These are phyloP conservation scores for Scheffersomyces parashehatae DNA, from an alignment of 1,139 yeast species.

Conservation along the genomic window DNA sequence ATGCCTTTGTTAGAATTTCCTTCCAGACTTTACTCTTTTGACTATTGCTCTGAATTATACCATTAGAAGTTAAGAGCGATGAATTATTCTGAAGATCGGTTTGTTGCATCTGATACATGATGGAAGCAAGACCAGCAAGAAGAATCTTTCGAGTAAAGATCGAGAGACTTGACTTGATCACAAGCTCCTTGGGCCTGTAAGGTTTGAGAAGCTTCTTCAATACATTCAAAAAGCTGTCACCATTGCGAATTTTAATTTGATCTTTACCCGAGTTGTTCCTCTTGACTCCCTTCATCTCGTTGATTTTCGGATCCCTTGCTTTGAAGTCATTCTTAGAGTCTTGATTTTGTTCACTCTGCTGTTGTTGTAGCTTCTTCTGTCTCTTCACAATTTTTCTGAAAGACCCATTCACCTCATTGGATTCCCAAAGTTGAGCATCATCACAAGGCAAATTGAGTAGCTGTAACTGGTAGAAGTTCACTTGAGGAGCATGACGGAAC, in stretches of 20 bases:
- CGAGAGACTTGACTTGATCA: conserved; percentile 15
- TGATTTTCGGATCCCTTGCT: not conserved
- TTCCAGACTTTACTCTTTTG: conserved; percentile 20
- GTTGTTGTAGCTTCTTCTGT: conserved; percentile 33
- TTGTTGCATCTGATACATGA: conserved; percentile 76
- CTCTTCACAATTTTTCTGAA: conserved; percentile 41
- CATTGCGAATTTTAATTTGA: conserved; percentile 17
- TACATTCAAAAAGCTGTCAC: conserved; percentile 36
- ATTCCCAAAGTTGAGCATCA: conserved; percentile 72
- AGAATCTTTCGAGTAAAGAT: conserved; percentile 64
- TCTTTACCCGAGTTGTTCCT: conserved; percentile 4
- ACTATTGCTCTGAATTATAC: conserved; percentile 12
- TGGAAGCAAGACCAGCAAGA: conserved; percentile 68
- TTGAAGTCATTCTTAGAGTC: not conserved
- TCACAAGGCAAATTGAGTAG: conserved; percentile 72
- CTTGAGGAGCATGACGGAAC: conserved; percentile 71
- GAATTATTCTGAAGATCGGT: conserved; percentile 58
- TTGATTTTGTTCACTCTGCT: conserved; percentile 1
- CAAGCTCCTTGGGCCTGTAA: conserved; percentile 10
- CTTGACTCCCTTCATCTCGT: not conserved
- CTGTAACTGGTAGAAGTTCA: conserved; percentile 74
- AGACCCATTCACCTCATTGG: conserved; percentile 38
- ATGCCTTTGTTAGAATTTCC: conserved; percentile 19
- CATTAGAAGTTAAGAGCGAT: conserved; percentile 37
- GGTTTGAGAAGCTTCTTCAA: conserved; percentile 36